Percentiles rank a stretch among this genome's conserved stretches.
Conservation (phyloP, 1,139 yeast species). For the Groenewaldozyma sp. region DNA sequence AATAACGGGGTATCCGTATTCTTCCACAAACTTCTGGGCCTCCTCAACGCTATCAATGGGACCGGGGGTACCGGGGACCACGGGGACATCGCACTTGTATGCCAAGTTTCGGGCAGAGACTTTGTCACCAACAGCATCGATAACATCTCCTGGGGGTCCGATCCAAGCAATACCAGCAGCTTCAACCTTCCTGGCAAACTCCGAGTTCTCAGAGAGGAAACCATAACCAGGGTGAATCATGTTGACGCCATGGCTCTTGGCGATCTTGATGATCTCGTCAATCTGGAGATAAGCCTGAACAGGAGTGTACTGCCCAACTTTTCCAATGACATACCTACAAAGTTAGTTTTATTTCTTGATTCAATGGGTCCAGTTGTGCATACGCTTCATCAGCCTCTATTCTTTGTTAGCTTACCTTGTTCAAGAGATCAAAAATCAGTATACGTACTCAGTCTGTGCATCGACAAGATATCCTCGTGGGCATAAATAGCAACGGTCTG, state of each 20-base stretch:
- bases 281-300: slow-evolving; percentile 95
- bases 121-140: slow-evolving; percentile 97
- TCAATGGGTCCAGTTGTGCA: too few relatives aligned
- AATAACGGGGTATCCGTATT: slow-evolving; percentile 92
- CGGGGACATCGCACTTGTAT: slow-evolving; percentile 71
- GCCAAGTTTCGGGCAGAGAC: slow-evolving; percentile 92
- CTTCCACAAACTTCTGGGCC: slow-evolving; percentile 65
- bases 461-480: slow-evolving; percentile 88
- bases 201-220: slow-evolving; percentile 87
- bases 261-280: slow-evolving; percentile 89
- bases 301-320: slow-evolving; percentile 82
- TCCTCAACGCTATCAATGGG: slow-evolving; percentile 78
- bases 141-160: slow-evolving; percentile 84
- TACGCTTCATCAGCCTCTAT: slow-evolving; percentile 33
- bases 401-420: background rate
- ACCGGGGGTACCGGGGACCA: slow-evolving; percentile 97
- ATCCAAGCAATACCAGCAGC: slow-evolving; percentile 92
- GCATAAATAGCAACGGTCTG: slow-evolving; percentile 96
- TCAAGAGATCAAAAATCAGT: slow-evolving; percentile 2
- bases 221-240: slow-evolving; percentile 99
- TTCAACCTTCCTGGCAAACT: slow-evolving; percentile 86
- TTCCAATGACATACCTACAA: slow-evolving; percentile 66
- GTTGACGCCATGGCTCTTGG: slow-evolving; percentile 77
- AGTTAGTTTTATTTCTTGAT: background rate
- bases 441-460: slow-evolving; percentile 62